Percentiles rank a stretch among this genome's conserved stretches.
phyloP scores from a whole-genome alignment of 2,329 filamentous ascomycete genomes.

The Lachnellula suecica region DNA sequence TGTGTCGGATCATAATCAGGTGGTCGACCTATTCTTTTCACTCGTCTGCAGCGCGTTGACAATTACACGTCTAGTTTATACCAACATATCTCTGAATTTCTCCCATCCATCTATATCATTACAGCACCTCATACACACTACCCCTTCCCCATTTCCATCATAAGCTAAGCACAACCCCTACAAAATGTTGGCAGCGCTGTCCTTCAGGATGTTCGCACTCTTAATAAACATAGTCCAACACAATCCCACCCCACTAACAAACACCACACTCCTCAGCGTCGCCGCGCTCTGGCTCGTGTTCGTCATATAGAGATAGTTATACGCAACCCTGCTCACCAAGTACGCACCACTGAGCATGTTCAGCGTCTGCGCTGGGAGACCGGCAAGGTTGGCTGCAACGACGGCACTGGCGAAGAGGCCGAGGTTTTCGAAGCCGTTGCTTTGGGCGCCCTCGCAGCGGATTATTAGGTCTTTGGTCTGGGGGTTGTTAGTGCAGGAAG shows the following conservation, averaged over 20 bases:
- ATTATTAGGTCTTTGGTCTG: constrained; percentile 34
- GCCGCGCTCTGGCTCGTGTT: constrained; percentile 12
- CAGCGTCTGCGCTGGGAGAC: constrained; percentile 23
- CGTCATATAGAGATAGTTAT: constrained; percentile 26
- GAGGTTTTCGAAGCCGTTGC: constrained; percentile 40
- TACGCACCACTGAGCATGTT: constrained; percentile 21
- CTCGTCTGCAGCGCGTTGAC: too few relatives aligned
- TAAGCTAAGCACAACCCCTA: too few relatives aligned
- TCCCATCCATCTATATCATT: too few relatives aligned
- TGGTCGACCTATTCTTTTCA: too few relatives aligned
- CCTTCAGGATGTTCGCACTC: constrained; percentile 20
- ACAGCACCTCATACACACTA: too few relatives aligned
- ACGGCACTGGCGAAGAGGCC: constrained; percentile 39
- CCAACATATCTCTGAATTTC: too few relatives aligned
- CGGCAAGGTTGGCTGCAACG: constrained; percentile 37
- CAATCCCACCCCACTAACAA: constrained; percentile 16
- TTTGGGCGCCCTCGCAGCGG: constrained; percentile 37
- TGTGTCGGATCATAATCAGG: too few relatives aligned
- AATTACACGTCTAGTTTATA: too few relatives aligned
- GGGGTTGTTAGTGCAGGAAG: not conserved
- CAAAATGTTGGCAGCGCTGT: too few relatives aligned
- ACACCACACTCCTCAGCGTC: constrained; percentile 15
- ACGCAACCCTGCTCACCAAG: constrained; percentile 18
- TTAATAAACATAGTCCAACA: constrained; percentile 24
- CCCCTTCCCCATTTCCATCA: too few relatives aligned